These are phyloP conservation scores for Alternaria ventricosa DNA, from an alignment of 2,329 filamentous ascomycete species.

Conservation along the genomic window DNA sequence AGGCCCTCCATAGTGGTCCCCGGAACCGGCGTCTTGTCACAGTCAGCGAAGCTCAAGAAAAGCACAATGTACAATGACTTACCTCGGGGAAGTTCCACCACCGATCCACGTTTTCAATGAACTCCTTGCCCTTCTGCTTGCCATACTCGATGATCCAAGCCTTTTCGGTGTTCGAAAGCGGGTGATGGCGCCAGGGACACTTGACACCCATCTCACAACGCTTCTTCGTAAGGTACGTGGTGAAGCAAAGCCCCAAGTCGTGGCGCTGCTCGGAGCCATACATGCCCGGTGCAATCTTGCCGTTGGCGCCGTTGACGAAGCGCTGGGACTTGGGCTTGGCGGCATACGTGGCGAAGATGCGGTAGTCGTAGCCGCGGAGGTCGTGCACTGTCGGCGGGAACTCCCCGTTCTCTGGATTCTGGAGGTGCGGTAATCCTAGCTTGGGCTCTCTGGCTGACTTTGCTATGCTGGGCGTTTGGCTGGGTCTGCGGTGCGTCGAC, in stretches of 20 bases:
- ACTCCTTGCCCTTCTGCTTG: neutral
- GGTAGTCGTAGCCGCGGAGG: conserved; percentile 6
- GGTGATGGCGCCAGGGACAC: conserved; percentile 23
- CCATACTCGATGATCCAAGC: conserved; percentile 10
- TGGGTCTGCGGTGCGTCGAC: neutral
- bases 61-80: neutral
- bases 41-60: neutral
- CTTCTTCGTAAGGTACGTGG: conserved; percentile 12
- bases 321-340: neutral
- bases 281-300: conserved; percentile 2
- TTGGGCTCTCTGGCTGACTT: neutral
- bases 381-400: conserved; percentile 7
- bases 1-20: conserved; percentile 5
- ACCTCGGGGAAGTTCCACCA: conserved; percentile 5
- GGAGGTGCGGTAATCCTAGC: neutral
- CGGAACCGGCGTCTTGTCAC: conserved; percentile 4
- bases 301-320: conserved; percentile 8
- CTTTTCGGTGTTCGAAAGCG: conserved; percentile 5
- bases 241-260: conserved; percentile 18
- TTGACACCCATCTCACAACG: conserved; percentile 12
- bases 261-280: conserved; percentile 9
- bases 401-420: neutral
- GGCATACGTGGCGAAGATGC: neutral
- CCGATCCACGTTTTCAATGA: conserved; percentile 1
- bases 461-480: neutral